Evolutionary conservation across 768 basidiomycete genomes (phyloP).

Genomic region (Naganishia onofrii): DNA sequence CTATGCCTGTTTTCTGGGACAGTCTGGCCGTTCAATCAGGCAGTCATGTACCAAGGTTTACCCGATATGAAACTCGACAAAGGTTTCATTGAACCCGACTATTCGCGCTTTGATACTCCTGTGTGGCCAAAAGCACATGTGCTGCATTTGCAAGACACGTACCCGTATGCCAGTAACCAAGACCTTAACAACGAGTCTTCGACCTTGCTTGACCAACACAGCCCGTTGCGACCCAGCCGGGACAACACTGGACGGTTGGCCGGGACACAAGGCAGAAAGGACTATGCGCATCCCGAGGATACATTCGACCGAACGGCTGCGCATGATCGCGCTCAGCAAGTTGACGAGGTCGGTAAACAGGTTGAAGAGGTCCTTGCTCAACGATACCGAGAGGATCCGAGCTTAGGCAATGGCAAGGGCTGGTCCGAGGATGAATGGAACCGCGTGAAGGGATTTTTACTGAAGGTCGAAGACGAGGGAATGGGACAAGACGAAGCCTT

Average conservation of each 20-base stretch:
- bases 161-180: neutral
- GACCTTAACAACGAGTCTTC: neutral
- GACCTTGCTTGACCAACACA: constrained; percentile 7
- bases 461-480: neutral
- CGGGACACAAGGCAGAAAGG: constrained; percentile 22
- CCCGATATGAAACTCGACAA: neutral
- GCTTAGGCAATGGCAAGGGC: neutral
- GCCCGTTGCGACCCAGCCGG: constrained; percentile 9
- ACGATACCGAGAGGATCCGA: neutral
- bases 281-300: constrained; percentile 6
- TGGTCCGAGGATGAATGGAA: constrained; percentile 9
- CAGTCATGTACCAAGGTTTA: neutral
- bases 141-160: neutral
- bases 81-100: neutral
- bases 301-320: neutral
- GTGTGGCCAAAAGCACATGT: constrained; percentile 28
- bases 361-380: neutral
- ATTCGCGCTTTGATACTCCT: constrained; percentile 15
- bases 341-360: neutral
- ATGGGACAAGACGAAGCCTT: neutral
- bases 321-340: neutral
- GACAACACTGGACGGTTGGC: constrained; percentile 23
- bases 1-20: too few species aligned
- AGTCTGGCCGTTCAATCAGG: too few species aligned
- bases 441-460: neutral